Percentiles rank a stretch among this genome's conserved stretches.
Evolutionary conservation across 352 stramenopile species (phyloP).

Genomic region (Globisporangium apiculatum): DNA sequence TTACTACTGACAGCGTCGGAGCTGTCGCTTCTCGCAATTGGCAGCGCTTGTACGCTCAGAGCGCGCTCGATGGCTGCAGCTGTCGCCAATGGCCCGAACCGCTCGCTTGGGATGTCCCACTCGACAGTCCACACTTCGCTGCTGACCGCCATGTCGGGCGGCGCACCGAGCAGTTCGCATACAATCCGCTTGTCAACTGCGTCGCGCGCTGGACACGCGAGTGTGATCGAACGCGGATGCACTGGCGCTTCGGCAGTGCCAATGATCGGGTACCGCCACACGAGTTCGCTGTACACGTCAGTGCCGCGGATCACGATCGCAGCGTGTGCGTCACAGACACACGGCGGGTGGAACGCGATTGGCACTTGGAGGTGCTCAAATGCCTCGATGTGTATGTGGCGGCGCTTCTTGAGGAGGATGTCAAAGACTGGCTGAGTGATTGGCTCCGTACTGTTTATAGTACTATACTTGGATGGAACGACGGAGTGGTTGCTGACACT

Average conservation of each 20-base stretch:
- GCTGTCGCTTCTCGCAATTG: slow-evolving; percentile 2
- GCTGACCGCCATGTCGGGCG: slow-evolving; percentile 28
- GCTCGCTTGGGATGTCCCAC: slow-evolving; percentile 56
- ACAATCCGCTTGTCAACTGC: slow-evolving; percentile 50
- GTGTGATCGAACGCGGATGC: slow-evolving; percentile 43
- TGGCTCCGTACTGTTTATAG: too few species aligned
- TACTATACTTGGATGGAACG: too few species aligned
- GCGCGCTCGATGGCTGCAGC: slow-evolving; percentile 38
- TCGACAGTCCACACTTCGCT: slow-evolving; percentile 45
- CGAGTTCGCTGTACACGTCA: slow-evolving; percentile 60
- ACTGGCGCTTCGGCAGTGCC: slow-evolving; percentile 64
- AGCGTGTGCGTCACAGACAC: slow-evolving; percentile 55
- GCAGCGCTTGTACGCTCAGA: slow-evolving; percentile 33
- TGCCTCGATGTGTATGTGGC: slow-evolving; percentile 65
- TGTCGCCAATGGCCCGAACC: slow-evolving; percentile 48
- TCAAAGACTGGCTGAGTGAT: slow-evolving; percentile 37
- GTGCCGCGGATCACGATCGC: slow-evolving; percentile 61
- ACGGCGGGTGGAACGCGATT: slow-evolving; percentile 84
- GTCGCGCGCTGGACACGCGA: slow-evolving; percentile 66
- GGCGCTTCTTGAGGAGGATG: slow-evolving; percentile 65
- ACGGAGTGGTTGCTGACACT: background rate
- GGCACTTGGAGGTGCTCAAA: slow-evolving; percentile 86
- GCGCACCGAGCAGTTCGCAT: slow-evolving; percentile 52
- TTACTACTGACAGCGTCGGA: background rate
- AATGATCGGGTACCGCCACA: slow-evolving; percentile 71